A percentile compares a stretch with the other conserved stretches of the same genome.
Evolutionary conservation across 2,329 filamentous ascomycete genomes (phyloP).

Genomic region (Neofusicoccum sp.): DNA sequence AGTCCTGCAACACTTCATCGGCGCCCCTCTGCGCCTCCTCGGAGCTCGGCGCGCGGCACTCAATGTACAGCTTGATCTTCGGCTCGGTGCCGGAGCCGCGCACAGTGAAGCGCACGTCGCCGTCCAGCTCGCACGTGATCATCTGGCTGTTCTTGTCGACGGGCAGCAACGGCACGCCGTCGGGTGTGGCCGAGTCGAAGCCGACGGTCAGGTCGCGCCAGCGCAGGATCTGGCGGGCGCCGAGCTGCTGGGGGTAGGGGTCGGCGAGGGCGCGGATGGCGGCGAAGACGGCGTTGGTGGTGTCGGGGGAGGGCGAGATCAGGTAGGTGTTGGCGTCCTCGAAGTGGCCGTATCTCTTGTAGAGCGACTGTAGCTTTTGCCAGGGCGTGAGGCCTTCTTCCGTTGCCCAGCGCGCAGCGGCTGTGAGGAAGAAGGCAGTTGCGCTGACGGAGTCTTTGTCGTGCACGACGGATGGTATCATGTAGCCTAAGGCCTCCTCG

Average conservation of each 20-base stretch:
- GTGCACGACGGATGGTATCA: constrained; percentile 64
- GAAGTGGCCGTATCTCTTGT: constrained; percentile 61
- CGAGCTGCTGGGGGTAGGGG: constrained; percentile 51
- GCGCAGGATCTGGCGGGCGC: constrained; percentile 54
- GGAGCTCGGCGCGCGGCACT: constrained; percentile 47
- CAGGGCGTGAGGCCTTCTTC: constrained; percentile 58
- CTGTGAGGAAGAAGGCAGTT: constrained; percentile 61
- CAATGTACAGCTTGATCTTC: constrained; percentile 65
- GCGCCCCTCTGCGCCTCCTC: constrained; percentile 48
- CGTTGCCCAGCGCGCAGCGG: constrained; percentile 54
- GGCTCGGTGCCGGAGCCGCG: constrained; percentile 66
- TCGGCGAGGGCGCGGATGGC: constrained; percentile 51
- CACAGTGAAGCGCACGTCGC: constrained; percentile 60
- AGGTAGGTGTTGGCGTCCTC: constrained; percentile 67
- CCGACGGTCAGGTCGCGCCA: constrained; percentile 66
- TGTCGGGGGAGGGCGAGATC: constrained; percentile 56
- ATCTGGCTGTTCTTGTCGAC: constrained; percentile 62
- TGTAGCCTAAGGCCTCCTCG: constrained; percentile 69
- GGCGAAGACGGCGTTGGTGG: constrained; percentile 58
- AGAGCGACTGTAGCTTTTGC: constrained; percentile 59
- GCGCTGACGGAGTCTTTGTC: constrained; percentile 68
- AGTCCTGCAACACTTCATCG: constrained; percentile 47
- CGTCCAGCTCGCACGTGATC: constrained; percentile 63
- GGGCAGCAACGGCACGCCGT: constrained; percentile 58
- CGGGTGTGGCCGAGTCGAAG: constrained; percentile 58